Evolutionary conservation across 2,329 filamentous ascomycete species (phyloP).

Genomic region (Diaporthe caulivora): DNA sequence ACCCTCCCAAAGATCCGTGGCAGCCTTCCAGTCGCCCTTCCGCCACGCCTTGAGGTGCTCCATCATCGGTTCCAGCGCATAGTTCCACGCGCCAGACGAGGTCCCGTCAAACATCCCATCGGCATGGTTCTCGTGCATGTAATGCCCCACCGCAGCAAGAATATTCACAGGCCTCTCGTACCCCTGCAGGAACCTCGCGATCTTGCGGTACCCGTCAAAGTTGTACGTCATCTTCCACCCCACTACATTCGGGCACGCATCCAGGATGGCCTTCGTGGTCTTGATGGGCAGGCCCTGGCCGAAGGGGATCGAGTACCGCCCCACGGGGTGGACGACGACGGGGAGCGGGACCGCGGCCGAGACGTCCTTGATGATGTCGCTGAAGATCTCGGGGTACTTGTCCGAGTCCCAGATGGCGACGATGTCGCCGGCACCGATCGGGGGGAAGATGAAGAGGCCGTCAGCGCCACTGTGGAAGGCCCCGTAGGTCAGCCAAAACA

Average conservation of each 20-base stretch:
- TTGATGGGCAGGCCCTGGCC: neutral
- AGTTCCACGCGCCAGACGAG: constrained; percentile 2
- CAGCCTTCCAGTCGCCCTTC: constrained; percentile 9
- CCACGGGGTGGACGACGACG: neutral
- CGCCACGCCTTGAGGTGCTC: constrained; percentile 16
- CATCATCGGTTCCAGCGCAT: constrained; percentile 1
- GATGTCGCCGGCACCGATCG: constrained; percentile 1
- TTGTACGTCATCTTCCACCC: constrained; percentile 21
- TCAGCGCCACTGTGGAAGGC: neutral
- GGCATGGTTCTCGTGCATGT: constrained; percentile 4
- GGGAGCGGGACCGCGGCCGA: neutral
- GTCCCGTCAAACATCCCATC: constrained; percentile 8
- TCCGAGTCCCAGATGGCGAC: constrained; percentile 17
- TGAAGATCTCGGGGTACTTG: constrained; percentile 14
- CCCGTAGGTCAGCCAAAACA: neutral
- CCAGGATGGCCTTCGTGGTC: constrained; percentile 12
- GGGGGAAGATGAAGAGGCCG: neutral
- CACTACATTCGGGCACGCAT: constrained; percentile 1
- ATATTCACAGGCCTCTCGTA: neutral
- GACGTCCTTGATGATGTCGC: constrained; percentile 13
- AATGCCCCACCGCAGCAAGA: neutral
- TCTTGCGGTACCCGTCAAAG: constrained; percentile 20
- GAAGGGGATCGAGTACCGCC: constrained; percentile 15
- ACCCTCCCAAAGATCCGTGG: neutral
- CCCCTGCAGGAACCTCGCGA: neutral